Percentiles rank a stretch among this genome's conserved stretches.
Evolutionary conservation across 305 asterid species (phyloP).

Genomic region (Ajuga reptans): DNA sequence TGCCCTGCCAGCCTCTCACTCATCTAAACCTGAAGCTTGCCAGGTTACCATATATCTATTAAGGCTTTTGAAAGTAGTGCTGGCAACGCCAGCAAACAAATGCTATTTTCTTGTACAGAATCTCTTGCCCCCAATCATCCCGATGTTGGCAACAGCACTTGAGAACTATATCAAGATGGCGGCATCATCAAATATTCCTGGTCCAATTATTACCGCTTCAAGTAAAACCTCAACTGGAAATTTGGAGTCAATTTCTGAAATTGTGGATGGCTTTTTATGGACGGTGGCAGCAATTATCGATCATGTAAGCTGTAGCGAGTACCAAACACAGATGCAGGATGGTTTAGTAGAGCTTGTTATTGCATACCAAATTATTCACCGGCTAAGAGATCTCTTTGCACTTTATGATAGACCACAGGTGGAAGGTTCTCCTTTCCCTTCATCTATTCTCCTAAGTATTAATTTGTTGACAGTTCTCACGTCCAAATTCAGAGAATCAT

Average conservation of each 20-base stretch:
- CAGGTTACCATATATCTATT: conserved; percentile 73
- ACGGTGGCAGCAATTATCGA: conserved; percentile 70
- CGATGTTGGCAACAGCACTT: conserved; percentile 91
- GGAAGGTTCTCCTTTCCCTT: conserved; percentile 96
- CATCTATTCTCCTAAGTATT: conserved; percentile 79
- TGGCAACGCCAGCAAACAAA: conserved; percentile 56
- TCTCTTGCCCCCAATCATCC: conserved; percentile 90
- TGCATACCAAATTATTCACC: conserved; percentile 85
- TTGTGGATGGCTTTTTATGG: conserved; percentile 81
- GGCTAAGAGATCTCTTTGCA: conserved; percentile 90
- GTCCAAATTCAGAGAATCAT: conserved; percentile 63
- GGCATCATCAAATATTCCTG: conserved; percentile 61
- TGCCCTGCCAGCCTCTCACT: conserved; percentile 95
- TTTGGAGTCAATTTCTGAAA: conserved; percentile 64
- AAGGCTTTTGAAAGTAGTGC: conserved; percentile 70
- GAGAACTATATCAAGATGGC: conserved; percentile 89
- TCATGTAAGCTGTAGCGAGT: conserved; percentile 51
- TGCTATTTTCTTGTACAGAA: conserved; percentile 91
- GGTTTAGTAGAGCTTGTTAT: conserved; percentile 86
- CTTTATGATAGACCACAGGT: conserved; percentile 95
- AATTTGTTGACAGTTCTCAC: conserved; percentile 72
- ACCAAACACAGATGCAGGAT: conserved; percentile 77
- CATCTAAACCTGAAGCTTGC: conserved; percentile 92
- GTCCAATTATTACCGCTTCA: conserved; percentile 40
- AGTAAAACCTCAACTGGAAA: conserved; percentile 57